Conservation (phyloP, 257 asterid species). For the Scutellaria galericulata region DNA sequence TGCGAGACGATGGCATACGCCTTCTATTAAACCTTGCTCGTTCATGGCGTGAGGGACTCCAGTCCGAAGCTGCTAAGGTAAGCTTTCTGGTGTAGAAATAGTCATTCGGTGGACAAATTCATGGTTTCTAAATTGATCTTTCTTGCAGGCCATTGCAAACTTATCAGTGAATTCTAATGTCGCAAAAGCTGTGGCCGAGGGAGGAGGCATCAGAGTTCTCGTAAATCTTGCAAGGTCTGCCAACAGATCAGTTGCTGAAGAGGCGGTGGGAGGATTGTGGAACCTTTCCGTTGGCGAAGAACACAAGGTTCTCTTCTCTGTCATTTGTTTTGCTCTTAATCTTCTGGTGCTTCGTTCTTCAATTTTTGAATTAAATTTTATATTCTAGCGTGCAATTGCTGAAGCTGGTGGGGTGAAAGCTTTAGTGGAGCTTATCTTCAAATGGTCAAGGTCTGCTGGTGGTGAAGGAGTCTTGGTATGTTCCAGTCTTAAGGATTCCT, state of each 20-base stretch:
- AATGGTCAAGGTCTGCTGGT: constrained; percentile 73
- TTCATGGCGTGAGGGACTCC: constrained; percentile 84
- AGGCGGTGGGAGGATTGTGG: constrained; percentile 94
- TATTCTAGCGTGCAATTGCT: constrained; percentile 74
- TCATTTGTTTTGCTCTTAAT: constrained; percentile 5
- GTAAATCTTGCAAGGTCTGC: constrained; percentile 72
- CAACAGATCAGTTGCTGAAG: constrained; percentile 82
- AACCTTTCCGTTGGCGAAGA: constrained; percentile 88
- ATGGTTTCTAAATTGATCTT: constrained; percentile 28
- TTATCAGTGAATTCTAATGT: constrained; percentile 78
- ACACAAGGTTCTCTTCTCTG: constrained; percentile 64
- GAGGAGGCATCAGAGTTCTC: constrained; percentile 76
- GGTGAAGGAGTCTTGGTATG: constrained; percentile 89
- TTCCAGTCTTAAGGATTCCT: constrained; percentile 16
- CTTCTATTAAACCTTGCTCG: constrained; percentile 77
- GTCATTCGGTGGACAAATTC: constrained; percentile 14
- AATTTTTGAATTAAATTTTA: constrained; percentile 18
- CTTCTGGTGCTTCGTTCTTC: constrained; percentile 16
- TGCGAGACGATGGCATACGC: constrained; percentile 69
- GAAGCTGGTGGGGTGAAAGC: constrained; percentile 87
- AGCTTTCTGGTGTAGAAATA: constrained; percentile 4
- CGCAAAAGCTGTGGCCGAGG: constrained; percentile 91
- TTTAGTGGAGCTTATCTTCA: constrained; percentile 76
- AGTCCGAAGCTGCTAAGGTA: constrained; percentile 86
- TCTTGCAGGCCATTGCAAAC: constrained; percentile 77